These are phyloP conservation scores for Aeminium ludgeri DNA, from an alignment of 495 filamentous ascomycete species.

Conservation along the genomic window DNA sequence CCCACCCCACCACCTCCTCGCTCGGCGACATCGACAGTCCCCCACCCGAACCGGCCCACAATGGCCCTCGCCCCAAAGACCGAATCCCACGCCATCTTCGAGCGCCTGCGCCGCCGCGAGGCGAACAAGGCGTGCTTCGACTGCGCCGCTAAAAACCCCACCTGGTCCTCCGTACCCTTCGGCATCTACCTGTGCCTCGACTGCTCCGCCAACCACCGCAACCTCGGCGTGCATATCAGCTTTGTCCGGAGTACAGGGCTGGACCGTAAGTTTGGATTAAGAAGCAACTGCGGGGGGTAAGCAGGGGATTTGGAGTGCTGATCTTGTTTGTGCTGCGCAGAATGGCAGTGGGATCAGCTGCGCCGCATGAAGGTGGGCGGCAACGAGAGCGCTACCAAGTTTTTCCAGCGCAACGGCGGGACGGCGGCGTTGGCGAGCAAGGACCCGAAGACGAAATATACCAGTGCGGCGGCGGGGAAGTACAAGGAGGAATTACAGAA, in stretches of 20 bases:
- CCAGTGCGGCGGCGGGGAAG: constrained; percentile 73
- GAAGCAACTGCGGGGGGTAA: constrained; percentile 8
- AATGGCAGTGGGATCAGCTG: constrained; percentile 99
- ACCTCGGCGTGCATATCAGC: constrained; percentile 49
- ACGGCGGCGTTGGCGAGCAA: constrained; percentile 87
- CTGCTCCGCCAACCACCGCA: constrained; percentile 48
- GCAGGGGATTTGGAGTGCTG: no score
- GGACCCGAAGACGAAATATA: constrained; percentile 90
- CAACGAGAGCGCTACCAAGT: constrained; percentile 95
- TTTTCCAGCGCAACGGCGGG: constrained; percentile 88
- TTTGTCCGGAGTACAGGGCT: constrained; percentile 97
- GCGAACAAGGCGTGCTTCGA: constrained; percentile 99
- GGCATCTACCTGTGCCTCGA: constrained; percentile 97
- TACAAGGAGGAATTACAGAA: constrained; percentile 91
- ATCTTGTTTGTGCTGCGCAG: constrained; percentile 32
- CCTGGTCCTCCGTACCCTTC: constrained; percentile 93
- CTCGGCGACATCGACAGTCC: constrained; percentile 6
- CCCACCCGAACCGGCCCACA: constrained; percentile 7
- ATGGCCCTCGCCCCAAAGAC: constrained; percentile 87
- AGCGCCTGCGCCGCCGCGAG: constrained; percentile 84
- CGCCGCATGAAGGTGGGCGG: constrained; percentile 97
- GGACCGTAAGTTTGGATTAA: constrained; percentile 59
- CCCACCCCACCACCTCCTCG: background rate
- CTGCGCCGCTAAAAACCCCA: constrained; percentile 90
- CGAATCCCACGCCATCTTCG: constrained; percentile 91